Percentiles rank a stretch among this genome's conserved stretches.
Evolutionary conservation across 2,329 filamentous ascomycete genomes (phyloP).

Genomic region (Tolypocladium album): DNA sequence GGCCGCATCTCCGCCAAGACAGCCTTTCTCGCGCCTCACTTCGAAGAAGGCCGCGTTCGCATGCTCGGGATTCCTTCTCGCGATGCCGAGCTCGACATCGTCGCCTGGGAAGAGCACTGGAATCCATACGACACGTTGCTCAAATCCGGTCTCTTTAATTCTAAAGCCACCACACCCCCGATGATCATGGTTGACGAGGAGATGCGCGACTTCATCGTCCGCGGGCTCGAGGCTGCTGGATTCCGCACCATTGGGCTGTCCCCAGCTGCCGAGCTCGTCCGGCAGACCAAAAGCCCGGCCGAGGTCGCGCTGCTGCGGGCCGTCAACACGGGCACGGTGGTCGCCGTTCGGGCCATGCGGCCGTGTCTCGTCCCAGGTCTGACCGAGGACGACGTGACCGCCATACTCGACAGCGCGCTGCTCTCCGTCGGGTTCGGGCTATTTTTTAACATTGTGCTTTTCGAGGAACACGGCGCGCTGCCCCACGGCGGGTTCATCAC

Average conservation of each 20-base stretch:
- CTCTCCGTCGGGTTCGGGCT: conserved; percentile 41
- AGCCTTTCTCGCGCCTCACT: neutral
- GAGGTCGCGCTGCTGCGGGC: conserved; percentile 42
- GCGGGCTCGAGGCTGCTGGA: neutral
- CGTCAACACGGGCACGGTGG: conserved; percentile 54
- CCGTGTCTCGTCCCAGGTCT: neutral
- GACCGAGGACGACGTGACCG: conserved; percentile 28
- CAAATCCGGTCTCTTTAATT: neutral
- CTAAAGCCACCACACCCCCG: neutral
- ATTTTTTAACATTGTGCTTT: conserved; percentile 55
- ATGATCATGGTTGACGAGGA: neutral
- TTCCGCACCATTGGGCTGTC: neutral
- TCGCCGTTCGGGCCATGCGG: conserved; percentile 23
- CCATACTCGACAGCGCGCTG: conserved; percentile 45
- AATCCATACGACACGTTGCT: neutral
- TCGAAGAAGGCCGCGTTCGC: neutral
- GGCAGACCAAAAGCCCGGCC: neutral
- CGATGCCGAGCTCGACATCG: neutral
- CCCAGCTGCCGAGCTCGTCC: neutral
- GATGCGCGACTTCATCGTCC: neutral
- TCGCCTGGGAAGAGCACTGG: neutral
- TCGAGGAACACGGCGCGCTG: conserved; percentile 43
- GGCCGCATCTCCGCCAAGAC: neutral
- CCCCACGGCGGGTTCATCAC: conserved; percentile 43
- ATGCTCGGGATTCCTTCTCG: neutral